phyloP scores from a whole-genome alignment of 352 stramenopile species.

The Vaucheria bursata region DNA sequence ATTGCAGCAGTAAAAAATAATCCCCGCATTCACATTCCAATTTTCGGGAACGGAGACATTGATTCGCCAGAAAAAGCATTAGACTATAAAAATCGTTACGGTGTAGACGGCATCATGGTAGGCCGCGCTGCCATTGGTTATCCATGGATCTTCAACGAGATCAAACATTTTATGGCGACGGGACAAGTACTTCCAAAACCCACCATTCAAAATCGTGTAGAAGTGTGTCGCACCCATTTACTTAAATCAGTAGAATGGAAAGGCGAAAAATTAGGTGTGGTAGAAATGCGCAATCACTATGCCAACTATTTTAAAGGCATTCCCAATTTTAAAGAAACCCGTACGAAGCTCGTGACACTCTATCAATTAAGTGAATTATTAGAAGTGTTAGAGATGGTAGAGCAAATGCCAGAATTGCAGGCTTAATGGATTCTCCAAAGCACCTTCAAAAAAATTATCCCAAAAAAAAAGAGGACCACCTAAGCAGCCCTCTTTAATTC shows the following conservation, averaged over 20 bases:
- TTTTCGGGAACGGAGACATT: background rate
- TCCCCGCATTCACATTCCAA: background rate
- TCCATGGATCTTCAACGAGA: slow-evolving; percentile 1
- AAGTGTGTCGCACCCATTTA: background rate
- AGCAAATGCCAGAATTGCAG: too few species aligned
- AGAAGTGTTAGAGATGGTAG: too few species aligned
- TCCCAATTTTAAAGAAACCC: background rate
- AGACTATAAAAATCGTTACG: background rate
- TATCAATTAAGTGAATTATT: background rate
- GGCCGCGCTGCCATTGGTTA: slow-evolving; percentile 1
- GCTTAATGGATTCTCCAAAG: too few species aligned
- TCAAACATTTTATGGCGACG: background rate
- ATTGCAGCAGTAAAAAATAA: background rate
- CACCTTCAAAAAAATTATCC: too few species aligned
- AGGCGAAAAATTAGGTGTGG: background rate
- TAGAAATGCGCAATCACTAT: background rate
- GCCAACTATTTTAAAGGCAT: background rate
- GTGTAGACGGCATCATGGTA: background rate
- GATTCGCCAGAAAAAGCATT: background rate
- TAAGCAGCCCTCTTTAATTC: too few species aligned
- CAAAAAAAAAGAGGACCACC: too few species aligned
- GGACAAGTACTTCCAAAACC: background rate
- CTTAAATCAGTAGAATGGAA: background rate
- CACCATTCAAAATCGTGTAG: background rate
- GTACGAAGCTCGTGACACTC: background rate